Evolutionary conservation across 805 yeast genomes (phyloP).

Genomic region (Ogataea philodendri): DNA sequence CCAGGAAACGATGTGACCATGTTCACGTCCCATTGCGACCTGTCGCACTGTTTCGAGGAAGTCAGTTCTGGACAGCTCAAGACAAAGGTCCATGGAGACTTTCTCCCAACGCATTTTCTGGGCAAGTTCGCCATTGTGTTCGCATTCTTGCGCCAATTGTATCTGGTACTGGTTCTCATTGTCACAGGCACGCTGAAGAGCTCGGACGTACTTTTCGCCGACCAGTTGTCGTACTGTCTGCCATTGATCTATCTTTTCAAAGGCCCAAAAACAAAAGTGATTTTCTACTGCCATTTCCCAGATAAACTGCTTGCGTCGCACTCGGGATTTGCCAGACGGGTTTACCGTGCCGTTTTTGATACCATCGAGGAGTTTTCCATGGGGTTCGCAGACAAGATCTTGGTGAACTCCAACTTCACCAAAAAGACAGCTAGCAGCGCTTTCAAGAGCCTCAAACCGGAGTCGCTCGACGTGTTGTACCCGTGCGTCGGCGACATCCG

Average conservation of each 20-base stretch:
- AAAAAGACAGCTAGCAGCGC: slow-evolving; percentile 62
- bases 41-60: slow-evolving; percentile 87
- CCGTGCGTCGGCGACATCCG: slow-evolving; percentile 66
- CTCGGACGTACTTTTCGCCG: slow-evolving; percentile 78
- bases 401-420: slow-evolving; percentile 89
- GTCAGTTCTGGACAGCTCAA: slow-evolving; percentile 55
- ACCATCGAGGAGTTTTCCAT: slow-evolving; percentile 80
- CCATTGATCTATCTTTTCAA: slow-evolving; percentile 61
- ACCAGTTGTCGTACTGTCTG: slow-evolving; percentile 81
- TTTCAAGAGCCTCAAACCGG: slow-evolving; percentile 42
- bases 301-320: slow-evolving; percentile 75
- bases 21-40: slow-evolving; percentile 90
- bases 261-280: slow-evolving; percentile 43
- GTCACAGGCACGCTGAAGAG: slow-evolving; percentile 44
- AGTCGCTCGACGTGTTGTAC: slow-evolving; percentile 58
- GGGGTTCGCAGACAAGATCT: slow-evolving; percentile 68
- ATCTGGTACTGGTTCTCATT: slow-evolving; percentile 49
- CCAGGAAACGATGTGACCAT: slow-evolving; percentile 46
- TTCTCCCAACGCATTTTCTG: slow-evolving; percentile 65
- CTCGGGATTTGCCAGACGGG: slow-evolving; percentile 48
- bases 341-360: slow-evolving; percentile 84
- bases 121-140: slow-evolving; percentile 76
- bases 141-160: slow-evolving; percentile 81
- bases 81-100: slow-evolving; percentile 79
- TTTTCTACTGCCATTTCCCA: slow-evolving; percentile 96